Percentiles rank a stretch among this genome's conserved stretches.
These are phyloP conservation scores for Gautieria morchelliformis DNA, from an alignment of 768 basidiomycete species.

Conservation along the genomic window DNA sequence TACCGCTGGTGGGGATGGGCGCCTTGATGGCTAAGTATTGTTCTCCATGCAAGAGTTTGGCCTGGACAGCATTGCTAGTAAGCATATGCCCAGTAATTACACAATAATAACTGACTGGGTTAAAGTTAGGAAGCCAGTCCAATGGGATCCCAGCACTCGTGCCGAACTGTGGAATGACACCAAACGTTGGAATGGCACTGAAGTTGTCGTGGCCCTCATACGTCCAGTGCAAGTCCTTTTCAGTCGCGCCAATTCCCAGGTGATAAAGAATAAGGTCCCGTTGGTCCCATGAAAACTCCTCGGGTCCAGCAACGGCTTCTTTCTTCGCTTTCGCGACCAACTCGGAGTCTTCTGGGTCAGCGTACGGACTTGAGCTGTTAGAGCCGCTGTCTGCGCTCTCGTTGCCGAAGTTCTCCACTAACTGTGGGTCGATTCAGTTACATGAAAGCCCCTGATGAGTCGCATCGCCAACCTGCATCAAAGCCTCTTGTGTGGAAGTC, in stretches of 20 bases:
- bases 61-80: slow-evolving; percentile 34
- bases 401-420: slow-evolving; percentile 52
- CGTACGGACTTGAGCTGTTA: slow-evolving; percentile 32
- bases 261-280: slow-evolving; percentile 93
- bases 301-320: slow-evolving; percentile 33
- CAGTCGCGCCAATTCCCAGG: slow-evolving; percentile 88
- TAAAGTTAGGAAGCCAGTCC: slow-evolving; percentile 92
- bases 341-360: slow-evolving; percentile 74
- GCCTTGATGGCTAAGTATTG: slow-evolving; percentile 85
- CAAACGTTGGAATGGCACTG: slow-evolving; percentile 83
- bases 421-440: slow-evolving; percentile 19
- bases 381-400: slow-evolving; percentile 18
- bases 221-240: slow-evolving; percentile 84
- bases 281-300: slow-evolving; percentile 71
- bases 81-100: background rate
- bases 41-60: slow-evolving; percentile 96
- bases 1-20: slow-evolving; percentile 77
- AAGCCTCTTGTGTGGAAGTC: slow-evolving; percentile 57
- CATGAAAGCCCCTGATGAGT: background rate
- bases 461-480: slow-evolving; percentile 47
- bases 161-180: slow-evolving; percentile 85
- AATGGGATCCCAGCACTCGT: slow-evolving; percentile 58
- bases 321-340: slow-evolving; percentile 79
- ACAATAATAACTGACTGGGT: slow-evolving; percentile 55
- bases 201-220: slow-evolving; percentile 88